Evolutionary conservation across 2,329 filamentous ascomycete species (phyloP).

Genomic region (Botrytis squamosa): DNA sequence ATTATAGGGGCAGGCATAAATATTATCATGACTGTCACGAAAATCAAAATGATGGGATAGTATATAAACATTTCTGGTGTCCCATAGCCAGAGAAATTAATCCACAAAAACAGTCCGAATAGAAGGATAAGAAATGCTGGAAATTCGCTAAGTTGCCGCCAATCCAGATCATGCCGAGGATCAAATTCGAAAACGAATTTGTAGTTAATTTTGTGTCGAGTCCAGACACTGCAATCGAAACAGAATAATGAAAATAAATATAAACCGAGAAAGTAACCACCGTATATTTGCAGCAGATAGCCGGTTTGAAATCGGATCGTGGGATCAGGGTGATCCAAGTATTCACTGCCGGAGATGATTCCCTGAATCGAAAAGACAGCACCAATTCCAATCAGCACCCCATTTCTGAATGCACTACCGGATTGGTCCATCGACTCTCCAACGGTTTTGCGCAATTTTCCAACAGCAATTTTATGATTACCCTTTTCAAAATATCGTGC

Average conservation of each 20-base stretch:
- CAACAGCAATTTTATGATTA: constrained; percentile 86
- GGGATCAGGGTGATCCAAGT: constrained; percentile 52
- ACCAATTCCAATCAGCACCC: constrained; percentile 67
- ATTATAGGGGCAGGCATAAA: constrained; percentile 74
- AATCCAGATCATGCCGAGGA: constrained; percentile 79
- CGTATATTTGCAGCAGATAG: constrained; percentile 86
- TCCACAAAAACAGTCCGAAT: constrained; percentile 78
- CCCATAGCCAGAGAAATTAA: constrained; percentile 77
- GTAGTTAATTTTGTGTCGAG: constrained; percentile 85
- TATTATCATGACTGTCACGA: constrained; percentile 63
- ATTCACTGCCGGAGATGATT: constrained; percentile 56
- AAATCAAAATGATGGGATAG: constrained; percentile 80
- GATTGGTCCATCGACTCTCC: constrained; percentile 57
- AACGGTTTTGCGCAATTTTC: constrained; percentile 76
- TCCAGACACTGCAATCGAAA: constrained; percentile 81
- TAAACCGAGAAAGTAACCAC: constrained; percentile 82
- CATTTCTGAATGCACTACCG: constrained; percentile 58
- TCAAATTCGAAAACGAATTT: constrained; percentile 97
- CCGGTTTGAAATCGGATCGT: constrained; percentile 53
- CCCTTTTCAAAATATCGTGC: constrained; percentile 91
- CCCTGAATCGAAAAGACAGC: constrained; percentile 66
- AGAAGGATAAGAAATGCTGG: constrained; percentile 80
- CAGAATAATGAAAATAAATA: constrained; percentile 82
- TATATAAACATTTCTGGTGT: constrained; percentile 71
- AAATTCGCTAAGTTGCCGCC: constrained; percentile 83